A percentile compares a stretch with the other conserved stretches of the same genome.
These are phyloP conservation scores for Osmanthus fragrans DNA, from an alignment of 257 asterid species.

Conservation along the genomic window DNA sequence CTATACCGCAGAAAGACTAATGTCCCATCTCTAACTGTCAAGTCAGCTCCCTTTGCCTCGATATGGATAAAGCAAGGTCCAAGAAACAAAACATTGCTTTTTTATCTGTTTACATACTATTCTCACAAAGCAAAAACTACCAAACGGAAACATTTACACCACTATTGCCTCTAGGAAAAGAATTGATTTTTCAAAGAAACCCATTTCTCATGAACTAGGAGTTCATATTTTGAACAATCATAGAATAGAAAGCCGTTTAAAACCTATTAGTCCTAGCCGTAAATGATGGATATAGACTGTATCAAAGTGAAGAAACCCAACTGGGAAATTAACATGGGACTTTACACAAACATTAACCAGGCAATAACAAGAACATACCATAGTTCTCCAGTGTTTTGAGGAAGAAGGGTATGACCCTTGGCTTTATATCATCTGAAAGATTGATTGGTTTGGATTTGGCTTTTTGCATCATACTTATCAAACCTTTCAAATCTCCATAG, in stretches of 20 bases:
- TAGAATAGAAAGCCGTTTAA: too few relatives aligned
- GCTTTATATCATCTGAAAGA: slow-evolving; percentile 39
- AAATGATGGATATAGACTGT: background rate
- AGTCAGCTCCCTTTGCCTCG: background rate
- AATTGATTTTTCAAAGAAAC: too few relatives aligned
- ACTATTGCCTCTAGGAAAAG: too few relatives aligned
- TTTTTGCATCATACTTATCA: slow-evolving; percentile 1
- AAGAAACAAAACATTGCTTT: background rate
- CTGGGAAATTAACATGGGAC: background rate
- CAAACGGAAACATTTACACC: too few relatives aligned
- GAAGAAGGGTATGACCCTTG: slow-evolving; percentile 29
- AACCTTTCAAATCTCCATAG: slow-evolving; percentile 49
- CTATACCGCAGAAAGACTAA: background rate
- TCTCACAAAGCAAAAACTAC: background rate
- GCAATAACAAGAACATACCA: slow-evolving; percentile 29
- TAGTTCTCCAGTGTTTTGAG: slow-evolving; percentile 25
- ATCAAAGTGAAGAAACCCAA: background rate
- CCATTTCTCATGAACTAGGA: too few relatives aligned
- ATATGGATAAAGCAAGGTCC: background rate
- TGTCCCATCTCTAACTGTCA: background rate
- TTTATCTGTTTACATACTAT: background rate
- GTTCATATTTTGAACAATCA: too few relatives aligned
- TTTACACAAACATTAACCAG: background rate
- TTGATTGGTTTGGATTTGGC: slow-evolving; percentile 39
- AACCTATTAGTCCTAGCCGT: too few relatives aligned